These are phyloP conservation scores for Periglandula ipomoeae DNA, from an alignment of 2,329 filamentous ascomycete genomes.

Conservation along the genomic window DNA sequence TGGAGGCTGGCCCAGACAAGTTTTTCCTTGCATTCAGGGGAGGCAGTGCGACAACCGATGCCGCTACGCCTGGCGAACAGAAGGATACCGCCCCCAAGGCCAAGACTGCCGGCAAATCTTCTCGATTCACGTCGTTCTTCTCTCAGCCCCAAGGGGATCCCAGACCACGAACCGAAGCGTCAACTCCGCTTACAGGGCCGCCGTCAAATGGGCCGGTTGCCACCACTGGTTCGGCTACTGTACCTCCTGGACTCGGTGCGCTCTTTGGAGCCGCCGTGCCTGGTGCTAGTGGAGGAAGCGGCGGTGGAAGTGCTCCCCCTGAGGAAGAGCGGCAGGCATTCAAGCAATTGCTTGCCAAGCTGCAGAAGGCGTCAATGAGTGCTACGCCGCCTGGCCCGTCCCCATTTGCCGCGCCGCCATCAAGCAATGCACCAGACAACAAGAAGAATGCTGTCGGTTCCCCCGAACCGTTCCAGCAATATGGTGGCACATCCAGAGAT, in stretches of 20 bases:
- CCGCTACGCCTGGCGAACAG: slow-evolving; percentile 43
- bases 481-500: slow-evolving; percentile 35
- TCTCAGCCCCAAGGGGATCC: slow-evolving; percentile 39
- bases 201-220: slow-evolving; percentile 11
- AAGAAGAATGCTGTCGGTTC: slow-evolving; percentile 33
- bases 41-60: slow-evolving; percentile 31
- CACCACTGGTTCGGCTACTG: slow-evolving; percentile 5
- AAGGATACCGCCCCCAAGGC: slow-evolving; percentile 32
- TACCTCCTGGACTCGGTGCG: slow-evolving; percentile 3
- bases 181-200: slow-evolving; percentile 30
- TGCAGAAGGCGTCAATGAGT: slow-evolving; percentile 50
- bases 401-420: slow-evolving; percentile 32
- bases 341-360: slow-evolving; percentile 70
- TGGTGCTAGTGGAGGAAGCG: background rate
- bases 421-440: slow-evolving; percentile 17
- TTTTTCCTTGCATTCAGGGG: slow-evolving; percentile 58
- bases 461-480: slow-evolving; percentile 40
- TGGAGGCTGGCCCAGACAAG: slow-evolving; percentile 64
- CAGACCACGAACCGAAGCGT: slow-evolving; percentile 39
- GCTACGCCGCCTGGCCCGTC: slow-evolving; percentile 36
- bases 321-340: slow-evolving; percentile 80
- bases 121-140: slow-evolving; percentile 80
- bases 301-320: slow-evolving; percentile 18
- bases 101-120: slow-evolving; percentile 58
- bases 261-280: slow-evolving; percentile 3